A percentile compares a stretch with the other conserved stretches of the same genome.
Conservation (phyloP, 1,139 yeast genomes). For the Blastobotrys indianensis region DNA sequence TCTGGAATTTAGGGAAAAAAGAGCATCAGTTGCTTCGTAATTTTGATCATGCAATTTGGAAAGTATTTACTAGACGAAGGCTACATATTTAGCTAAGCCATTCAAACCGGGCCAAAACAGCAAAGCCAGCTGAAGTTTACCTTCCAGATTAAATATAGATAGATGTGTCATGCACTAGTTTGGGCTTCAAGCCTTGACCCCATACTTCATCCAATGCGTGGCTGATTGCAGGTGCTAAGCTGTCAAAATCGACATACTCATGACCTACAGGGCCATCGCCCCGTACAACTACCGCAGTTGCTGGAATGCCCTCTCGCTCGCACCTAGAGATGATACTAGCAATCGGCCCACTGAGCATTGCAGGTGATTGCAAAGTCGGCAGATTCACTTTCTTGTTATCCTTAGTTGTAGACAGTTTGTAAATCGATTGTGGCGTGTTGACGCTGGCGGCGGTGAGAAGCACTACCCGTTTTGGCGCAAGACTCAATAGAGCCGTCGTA, state of each 20-base stretch:
- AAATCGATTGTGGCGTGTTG: slow-evolving; percentile 15
- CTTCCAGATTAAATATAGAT: slow-evolving; percentile 18
- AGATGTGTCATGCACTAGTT: slow-evolving; percentile 16
- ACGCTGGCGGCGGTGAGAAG: slow-evolving; percentile 19
- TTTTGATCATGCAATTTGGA: no score
- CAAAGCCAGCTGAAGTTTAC: no score
- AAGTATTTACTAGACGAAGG: no score
- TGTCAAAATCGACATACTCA: slow-evolving; percentile 25
- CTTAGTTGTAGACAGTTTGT: slow-evolving; percentile 12
- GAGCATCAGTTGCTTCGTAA: no score
- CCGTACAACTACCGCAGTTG: slow-evolving; percentile 23
- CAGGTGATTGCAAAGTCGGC: slow-evolving; percentile 23
- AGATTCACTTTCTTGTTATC: slow-evolving; percentile 6
- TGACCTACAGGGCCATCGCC: slow-evolving; percentile 30
- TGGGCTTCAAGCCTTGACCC: not conserved
- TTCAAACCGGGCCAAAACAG: no score
- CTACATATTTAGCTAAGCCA: no score
- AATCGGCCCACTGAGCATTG: slow-evolving; percentile 25
- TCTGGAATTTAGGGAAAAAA: no score
- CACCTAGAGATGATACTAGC: slow-evolving; percentile 25
- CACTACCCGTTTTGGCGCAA: slow-evolving; percentile 17
- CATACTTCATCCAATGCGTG: slow-evolving; percentile 11
- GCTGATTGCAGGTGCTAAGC: slow-evolving; percentile 12
- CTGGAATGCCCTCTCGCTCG: slow-evolving; percentile 16
- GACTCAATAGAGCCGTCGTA: slow-evolving; percentile 14